phyloP scores from a whole-genome alignment of 2,329 filamentous ascomycete species.

The Nannizziopsis arthrosporioides region DNA sequence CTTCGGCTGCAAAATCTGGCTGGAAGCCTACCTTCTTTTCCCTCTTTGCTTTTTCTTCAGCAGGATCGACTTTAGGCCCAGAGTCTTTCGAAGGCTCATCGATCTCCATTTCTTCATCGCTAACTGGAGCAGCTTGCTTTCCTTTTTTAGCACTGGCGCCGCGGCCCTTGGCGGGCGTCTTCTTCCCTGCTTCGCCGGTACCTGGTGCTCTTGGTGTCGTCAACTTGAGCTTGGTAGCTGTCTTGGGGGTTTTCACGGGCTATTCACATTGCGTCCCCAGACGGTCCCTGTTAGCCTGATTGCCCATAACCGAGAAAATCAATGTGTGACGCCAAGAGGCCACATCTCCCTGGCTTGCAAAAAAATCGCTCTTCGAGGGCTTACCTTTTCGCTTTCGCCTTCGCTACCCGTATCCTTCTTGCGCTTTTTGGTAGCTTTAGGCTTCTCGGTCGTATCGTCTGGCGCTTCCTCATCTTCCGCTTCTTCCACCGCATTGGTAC shows the following conservation, averaged over 20 bases:
- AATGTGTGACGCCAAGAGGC: conserved; percentile 8
- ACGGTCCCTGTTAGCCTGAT: conserved; percentile 13
- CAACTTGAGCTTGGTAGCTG: conserved; percentile 41
- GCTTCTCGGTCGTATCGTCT: conserved; percentile 34
- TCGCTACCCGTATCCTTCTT: conserved; percentile 58
- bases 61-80: conserved; percentile 43
- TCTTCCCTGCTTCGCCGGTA: conserved; percentile 35
- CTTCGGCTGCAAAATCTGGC: neutral
- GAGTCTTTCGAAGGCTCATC: conserved; percentile 40
- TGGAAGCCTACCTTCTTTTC: conserved; percentile 42
- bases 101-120: conserved; percentile 44
- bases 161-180: conserved; percentile 43
- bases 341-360: conserved; percentile 3
- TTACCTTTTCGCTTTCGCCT: conserved; percentile 60
- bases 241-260: conserved; percentile 56
- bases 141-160: conserved; percentile 51
- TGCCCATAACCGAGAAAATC: neutral
- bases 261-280: conserved; percentile 24
- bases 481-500: conserved; percentile 38
- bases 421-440: conserved; percentile 65
- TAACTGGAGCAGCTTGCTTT: conserved; percentile 41
- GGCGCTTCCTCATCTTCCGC: conserved; percentile 46
- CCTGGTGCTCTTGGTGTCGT: conserved; percentile 48
- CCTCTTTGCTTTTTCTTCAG: conserved; percentile 45
- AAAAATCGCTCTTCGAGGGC: conserved; percentile 15